Conservation (phyloP, 305 asterid species). For the Coffea humblotiana region DNA sequence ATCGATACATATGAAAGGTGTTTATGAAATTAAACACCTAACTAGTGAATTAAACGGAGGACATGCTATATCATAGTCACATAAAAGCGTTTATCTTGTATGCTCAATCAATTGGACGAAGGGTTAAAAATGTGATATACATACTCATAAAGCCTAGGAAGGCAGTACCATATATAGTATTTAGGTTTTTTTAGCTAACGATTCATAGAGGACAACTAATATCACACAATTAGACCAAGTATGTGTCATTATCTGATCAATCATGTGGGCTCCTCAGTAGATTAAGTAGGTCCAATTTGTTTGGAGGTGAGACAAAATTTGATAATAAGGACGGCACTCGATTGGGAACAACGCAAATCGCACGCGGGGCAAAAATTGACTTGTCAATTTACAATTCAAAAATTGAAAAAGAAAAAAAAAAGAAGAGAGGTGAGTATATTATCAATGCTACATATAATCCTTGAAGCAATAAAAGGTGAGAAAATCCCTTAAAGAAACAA, state of each 20-base stretch:
- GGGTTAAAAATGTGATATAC: too few species aligned
- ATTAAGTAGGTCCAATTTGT: neutral
- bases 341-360: neutral
- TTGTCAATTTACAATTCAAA: neutral
- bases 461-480: neutral
- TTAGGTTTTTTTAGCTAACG: conserved; percentile 6
- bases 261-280: neutral
- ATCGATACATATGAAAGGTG: too few species aligned
- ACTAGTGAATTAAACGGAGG: too few species aligned
- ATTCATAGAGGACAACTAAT: neutral
- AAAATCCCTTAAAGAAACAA: neutral
- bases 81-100: too few species aligned
- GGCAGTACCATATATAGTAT: too few species aligned
- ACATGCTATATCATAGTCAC: too few species aligned
- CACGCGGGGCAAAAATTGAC: neutral
- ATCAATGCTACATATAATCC: neutral
- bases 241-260: conserved; percentile 10
- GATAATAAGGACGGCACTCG: neutral
- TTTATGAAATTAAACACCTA: too few species aligned
- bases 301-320: neutral
- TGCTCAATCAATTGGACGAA: too few species aligned
- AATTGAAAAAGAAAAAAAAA: neutral
- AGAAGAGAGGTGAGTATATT: neutral
- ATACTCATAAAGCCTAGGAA: neutral
- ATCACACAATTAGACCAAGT: neutral